Evolutionary conservation across 768 basidiomycete genomes (phyloP).

Genomic region (Pleurotus tuoliensis): DNA sequence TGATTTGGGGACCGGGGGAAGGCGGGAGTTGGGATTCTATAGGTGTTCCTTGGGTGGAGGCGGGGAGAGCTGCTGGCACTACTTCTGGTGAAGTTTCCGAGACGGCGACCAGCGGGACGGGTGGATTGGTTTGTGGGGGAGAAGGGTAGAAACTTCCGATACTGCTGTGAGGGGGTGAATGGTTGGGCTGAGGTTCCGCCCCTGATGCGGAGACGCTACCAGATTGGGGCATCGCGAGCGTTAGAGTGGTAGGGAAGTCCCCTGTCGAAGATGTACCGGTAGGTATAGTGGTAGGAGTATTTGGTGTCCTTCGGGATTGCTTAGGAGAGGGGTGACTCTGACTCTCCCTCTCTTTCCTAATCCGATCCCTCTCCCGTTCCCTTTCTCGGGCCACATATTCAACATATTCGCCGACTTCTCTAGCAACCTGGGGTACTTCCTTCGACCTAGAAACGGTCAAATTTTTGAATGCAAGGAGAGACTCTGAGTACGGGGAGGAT

Average conservation of each 20-base stretch:
- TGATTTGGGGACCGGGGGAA: slow-evolving; percentile 14
- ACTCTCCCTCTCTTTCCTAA: slow-evolving; percentile 62
- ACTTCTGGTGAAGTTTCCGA: slow-evolving; percentile 23
- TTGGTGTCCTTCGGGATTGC: slow-evolving; percentile 29
- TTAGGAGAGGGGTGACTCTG: slow-evolving; percentile 25
- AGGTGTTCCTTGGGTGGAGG: background rate
- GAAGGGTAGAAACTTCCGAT: slow-evolving; percentile 54
- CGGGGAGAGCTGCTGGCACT: slow-evolving; percentile 3
- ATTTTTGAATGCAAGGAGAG: slow-evolving; percentile 42
- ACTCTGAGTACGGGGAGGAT: slow-evolving; percentile 21
- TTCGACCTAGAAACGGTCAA: slow-evolving; percentile 49
- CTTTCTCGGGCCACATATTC: slow-evolving; percentile 74
- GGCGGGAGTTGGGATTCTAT: slow-evolving; percentile 7
- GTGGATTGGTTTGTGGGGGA: slow-evolving; percentile 44
- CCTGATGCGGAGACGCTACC: background rate
- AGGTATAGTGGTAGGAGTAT: slow-evolving; percentile 24
- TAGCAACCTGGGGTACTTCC: slow-evolving; percentile 49
- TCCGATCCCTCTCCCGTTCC: slow-evolving; percentile 71
- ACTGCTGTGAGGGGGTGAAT: slow-evolving; percentile 10
- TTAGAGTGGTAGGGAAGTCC: slow-evolving; percentile 10
- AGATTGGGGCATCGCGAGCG: slow-evolving; percentile 8
- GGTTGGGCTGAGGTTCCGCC: background rate
- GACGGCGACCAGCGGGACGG: slow-evolving; percentile 17
- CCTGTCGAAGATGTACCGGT: slow-evolving; percentile 15
- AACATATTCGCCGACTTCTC: slow-evolving; percentile 65